phyloP scores from a whole-genome alignment of 2,329 filamentous ascomycete genomes.

The Trichoderma sp. region DNA sequence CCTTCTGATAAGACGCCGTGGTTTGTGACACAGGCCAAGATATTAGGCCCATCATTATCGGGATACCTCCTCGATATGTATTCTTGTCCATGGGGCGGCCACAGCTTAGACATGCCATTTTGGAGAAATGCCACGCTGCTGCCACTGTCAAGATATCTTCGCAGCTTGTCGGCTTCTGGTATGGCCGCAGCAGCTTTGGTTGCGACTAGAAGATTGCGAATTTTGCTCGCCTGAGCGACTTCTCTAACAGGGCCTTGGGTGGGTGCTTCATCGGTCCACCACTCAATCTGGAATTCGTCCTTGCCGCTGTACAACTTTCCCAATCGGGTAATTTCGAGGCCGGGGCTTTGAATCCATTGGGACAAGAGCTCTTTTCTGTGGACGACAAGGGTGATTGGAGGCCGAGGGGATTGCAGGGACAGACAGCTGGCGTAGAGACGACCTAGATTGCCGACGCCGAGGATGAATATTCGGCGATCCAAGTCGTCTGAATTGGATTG shows the following conservation, averaged over 20 bases:
- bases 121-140: conserved; percentile 83
- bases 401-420: conserved; percentile 55
- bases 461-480: conserved; percentile 64
- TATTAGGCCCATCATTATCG: conserved; percentile 54
- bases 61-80: conserved; percentile 45
- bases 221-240: conserved; percentile 41
- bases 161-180: conserved; percentile 57
- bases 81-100: conserved; percentile 49
- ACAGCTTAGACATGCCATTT: conserved; percentile 76
- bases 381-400: conserved; percentile 78
- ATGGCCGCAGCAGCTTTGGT: conserved; percentile 71
- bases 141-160: conserved; percentile 57
- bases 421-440: conserved; percentile 74
- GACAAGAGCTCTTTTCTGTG: conserved; percentile 55
- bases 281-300: conserved; percentile 49
- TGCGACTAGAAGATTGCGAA: conserved; percentile 73
- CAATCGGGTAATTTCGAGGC: conserved; percentile 45
- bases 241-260: conserved; percentile 38
- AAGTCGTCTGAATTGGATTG: conserved; percentile 20
- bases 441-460: conserved; percentile 80
- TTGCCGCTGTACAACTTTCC: conserved; percentile 33
- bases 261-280: conserved; percentile 50
- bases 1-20: conserved; percentile 55
- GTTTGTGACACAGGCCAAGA: conserved; percentile 64
- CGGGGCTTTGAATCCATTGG: conserved; percentile 45